These are phyloP conservation scores for Phaeosphaeria sp. DNA, from an alignment of 2,329 filamentous ascomycete species.

Conservation along the genomic window DNA sequence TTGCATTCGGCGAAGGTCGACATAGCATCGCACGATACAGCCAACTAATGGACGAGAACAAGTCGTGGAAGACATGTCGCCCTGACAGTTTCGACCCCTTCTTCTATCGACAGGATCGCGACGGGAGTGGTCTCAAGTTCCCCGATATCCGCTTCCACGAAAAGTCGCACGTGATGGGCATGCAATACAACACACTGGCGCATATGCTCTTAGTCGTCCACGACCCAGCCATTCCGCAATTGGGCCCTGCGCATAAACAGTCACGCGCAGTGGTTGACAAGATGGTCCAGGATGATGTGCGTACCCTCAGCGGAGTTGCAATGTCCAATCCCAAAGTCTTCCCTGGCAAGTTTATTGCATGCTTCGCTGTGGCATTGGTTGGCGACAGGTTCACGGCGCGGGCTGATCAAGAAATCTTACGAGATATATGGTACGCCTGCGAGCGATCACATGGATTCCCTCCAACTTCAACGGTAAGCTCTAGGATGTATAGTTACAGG, in stretches of 20 bases:
- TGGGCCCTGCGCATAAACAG: conserved; percentile 42
- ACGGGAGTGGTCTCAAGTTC: conserved; percentile 41
- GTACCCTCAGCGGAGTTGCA: conserved; percentile 44
- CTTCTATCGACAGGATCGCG: conserved; percentile 40
- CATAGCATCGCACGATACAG: conserved; percentile 38
- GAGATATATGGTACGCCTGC: conserved; percentile 38
- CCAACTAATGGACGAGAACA: conserved; percentile 44
- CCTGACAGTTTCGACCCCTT: conserved; percentile 46
- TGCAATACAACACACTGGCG: conserved; percentile 44
- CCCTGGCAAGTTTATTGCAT: conserved; percentile 46
- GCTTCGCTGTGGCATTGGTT: conserved; percentile 45
- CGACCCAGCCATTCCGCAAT: conserved; percentile 45
- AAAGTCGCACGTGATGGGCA: conserved; percentile 43
- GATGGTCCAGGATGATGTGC: conserved; percentile 43
- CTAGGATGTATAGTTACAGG: neutral
- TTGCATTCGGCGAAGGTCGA: conserved; percentile 43
- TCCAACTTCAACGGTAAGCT: conserved; percentile 31
- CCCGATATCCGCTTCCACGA: conserved; percentile 45
- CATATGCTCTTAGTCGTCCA: conserved; percentile 46
- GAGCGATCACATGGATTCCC: conserved; percentile 44
- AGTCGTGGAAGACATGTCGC: conserved; percentile 37
- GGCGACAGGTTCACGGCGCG: conserved; percentile 42
- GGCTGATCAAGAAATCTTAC: conserved; percentile 40
- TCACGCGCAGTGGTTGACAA: conserved; percentile 39
- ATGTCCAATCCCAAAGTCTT: conserved; percentile 42